phyloP scores from a whole-genome alignment of 768 basidiomycete genomes.

The Termitomyces sp. region DNA sequence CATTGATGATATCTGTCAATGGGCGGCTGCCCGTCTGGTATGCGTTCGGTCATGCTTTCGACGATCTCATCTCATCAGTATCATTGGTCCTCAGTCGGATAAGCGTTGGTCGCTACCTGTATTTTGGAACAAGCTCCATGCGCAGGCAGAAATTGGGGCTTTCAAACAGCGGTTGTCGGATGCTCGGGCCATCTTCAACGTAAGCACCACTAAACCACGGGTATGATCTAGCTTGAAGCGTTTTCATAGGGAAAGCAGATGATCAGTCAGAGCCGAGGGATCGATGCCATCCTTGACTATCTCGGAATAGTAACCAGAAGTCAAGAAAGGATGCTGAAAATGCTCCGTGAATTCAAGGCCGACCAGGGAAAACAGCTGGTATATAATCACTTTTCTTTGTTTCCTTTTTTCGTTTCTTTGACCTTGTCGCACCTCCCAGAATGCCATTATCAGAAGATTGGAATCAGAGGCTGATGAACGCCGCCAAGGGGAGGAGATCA shows the following conservation, averaged over 20 bases:
- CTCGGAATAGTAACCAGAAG: not conserved
- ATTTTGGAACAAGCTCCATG: not conserved
- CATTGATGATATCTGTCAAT: slow-evolving; percentile 11
- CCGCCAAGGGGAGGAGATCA: not conserved
- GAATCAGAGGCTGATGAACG: not conserved
- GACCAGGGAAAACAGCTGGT: not conserved
- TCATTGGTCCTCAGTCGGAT: not conserved
- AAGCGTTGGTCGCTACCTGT: not conserved
- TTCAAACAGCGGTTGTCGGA: slow-evolving; percentile 4
- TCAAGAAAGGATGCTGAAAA: not conserved
- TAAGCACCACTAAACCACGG: not conserved
- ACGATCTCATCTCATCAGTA: not conserved
- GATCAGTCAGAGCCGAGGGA: slow-evolving; percentile 1
- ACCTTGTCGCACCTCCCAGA: not conserved
- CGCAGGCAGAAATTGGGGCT: not conserved
- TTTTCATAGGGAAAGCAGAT: not conserved
- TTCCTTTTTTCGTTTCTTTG: not conserved
- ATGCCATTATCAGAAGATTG: not conserved
- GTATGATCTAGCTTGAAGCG: not conserved
- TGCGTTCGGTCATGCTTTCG: not conserved
- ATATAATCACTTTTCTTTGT: not conserved
- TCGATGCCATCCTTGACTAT: slow-evolving; percentile 4
- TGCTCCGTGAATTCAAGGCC: not conserved
- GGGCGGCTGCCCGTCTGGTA: slow-evolving; percentile 6
- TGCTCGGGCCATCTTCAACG: slow-evolving; percentile 3